Base-by-base conservation (phyloP, 805 yeast species). In the Wickerhamiella sergipiensis region DNA sequence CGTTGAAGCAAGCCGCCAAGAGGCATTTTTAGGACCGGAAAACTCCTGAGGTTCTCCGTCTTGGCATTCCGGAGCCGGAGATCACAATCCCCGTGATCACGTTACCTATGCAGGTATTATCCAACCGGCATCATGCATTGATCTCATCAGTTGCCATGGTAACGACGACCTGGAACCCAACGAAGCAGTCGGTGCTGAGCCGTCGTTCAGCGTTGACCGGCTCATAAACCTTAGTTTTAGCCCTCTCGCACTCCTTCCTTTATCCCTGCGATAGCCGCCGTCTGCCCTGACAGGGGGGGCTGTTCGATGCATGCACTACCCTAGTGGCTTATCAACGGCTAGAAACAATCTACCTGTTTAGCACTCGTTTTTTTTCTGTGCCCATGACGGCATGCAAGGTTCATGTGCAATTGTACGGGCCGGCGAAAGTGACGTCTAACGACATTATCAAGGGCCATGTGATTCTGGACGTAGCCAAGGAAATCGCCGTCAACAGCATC, bases 351-450 rank as follows among this genome's bases (percentile, higher is more conserved):
- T 9, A 6, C 19, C 40, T n/a, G 40, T 36, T 36, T 6, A 36
- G 33, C 33, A 29, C 33, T 12, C 33, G 12, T 12, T 12, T 29
- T n/a, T n/a, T n/a, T n/a, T n/a, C n/a, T 29, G 33, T 36, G 40
- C 19, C 40, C 40, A 45, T 45, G 47, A 24, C 39, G 39, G 15
- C 47, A n/a, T 45, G 47, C 23, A 45, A 45, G 18, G 21, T 45
- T 6, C 38, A 29, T 3, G 26, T 45, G 9, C 23, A 26, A 17
- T 33, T 45, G 24, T 45, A 23, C 17, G 29, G 39, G 9, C 31
- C 47, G 6, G 21, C 36, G 5, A 24, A 29, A 12, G 47, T 45
- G 24, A 45, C 47, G 6, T 45, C 47, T 12, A 45, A 45, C n/a
- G 47, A 45, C 24, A 19, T 29, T 10, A 45, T 45, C 19, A 24